A percentile compares a stretch with the other conserved stretches of the same genome.
Conservation (phyloP, 129 eudicot genomes). For the Oenanthe sinensis region DNA sequence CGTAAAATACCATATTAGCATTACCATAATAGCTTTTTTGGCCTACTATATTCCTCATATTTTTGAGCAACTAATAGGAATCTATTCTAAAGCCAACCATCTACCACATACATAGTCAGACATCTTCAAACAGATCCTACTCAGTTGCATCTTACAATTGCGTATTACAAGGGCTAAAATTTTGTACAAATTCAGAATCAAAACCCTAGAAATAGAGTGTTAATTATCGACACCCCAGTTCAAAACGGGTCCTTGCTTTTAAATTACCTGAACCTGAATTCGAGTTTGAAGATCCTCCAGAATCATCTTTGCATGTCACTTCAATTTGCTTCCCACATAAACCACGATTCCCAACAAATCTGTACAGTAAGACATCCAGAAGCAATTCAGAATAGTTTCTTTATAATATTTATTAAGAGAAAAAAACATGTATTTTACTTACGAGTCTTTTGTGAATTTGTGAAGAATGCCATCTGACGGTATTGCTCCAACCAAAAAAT, state of each 20-base stretch:
- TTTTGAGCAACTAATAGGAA: background rate
- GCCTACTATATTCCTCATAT: background rate
- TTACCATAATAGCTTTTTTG: background rate
- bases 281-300: conserved; percentile 42
- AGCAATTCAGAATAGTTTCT: background rate
- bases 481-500: conserved; percentile 72
- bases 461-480: conserved; percentile 76
- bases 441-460: conserved; percentile 58
- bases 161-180: background rate
- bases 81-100: background rate
- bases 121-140: background rate
- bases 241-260: conserved; percentile 5
- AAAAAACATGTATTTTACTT: conserved; percentile 22
- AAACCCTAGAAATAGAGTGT: background rate
- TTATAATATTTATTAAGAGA: background rate
- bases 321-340: conserved; percentile 75
- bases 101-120: background rate
- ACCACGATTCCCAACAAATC: conserved; percentile 83
- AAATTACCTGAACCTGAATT: conserved; percentile 36
- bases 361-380: conserved; percentile 23
- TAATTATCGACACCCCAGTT: background rate
- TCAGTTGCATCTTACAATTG: background rate
- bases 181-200: background rate
- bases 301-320: conserved; percentile 48
- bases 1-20: background rate